Evolutionary conservation across 1,139 yeast genomes (phyloP).

Genomic region (Magnusiomyces paraingens): DNA sequence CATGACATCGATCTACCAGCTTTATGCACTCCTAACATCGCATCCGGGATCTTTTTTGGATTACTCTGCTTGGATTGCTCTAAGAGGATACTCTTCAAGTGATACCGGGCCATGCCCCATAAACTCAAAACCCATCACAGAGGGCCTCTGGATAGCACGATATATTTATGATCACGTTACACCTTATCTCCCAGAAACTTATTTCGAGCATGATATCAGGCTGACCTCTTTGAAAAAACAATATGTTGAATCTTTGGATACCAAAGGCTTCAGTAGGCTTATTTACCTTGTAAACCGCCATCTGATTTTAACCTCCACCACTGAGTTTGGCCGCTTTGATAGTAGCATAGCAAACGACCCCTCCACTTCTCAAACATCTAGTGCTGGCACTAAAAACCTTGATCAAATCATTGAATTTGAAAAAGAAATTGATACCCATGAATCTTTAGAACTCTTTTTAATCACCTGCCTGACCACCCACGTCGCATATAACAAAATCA

Average conservation of each 20-base stretch:
- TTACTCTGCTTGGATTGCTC: slow-evolving; percentile 7
- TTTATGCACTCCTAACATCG: not conserved
- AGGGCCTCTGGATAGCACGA: slow-evolving; percentile 4
- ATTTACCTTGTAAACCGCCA: slow-evolving; percentile 4
- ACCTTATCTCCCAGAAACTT: slow-evolving; percentile 4
- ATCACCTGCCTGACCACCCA: slow-evolving; percentile 3
- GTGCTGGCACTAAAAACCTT: not conserved
- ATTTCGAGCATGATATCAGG: slow-evolving; percentile 4
- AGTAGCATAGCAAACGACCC: not conserved
- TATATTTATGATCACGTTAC: slow-evolving; percentile 4
- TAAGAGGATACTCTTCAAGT: not conserved
- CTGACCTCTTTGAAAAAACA: not conserved
- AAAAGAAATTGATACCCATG: not conserved
- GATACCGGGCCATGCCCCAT: slow-evolving; percentile 7
- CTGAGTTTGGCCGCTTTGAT: slow-evolving; percentile 1
- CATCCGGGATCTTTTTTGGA: slow-evolving; percentile 8
- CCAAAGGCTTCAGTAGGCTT: slow-evolving; percentile 1
- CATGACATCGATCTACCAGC: slow-evolving; percentile 1
- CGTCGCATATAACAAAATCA: not conserved
- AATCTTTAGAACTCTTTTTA: not conserved
- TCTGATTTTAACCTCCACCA: not conserved
- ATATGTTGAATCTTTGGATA: not conserved
- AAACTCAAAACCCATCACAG: not conserved
- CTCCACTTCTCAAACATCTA: not conserved
- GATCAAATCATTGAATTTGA: not conserved